phyloP scores from a whole-genome alignment of 2,329 filamentous ascomycete species.

The Stachybotrys echinatus region DNA sequence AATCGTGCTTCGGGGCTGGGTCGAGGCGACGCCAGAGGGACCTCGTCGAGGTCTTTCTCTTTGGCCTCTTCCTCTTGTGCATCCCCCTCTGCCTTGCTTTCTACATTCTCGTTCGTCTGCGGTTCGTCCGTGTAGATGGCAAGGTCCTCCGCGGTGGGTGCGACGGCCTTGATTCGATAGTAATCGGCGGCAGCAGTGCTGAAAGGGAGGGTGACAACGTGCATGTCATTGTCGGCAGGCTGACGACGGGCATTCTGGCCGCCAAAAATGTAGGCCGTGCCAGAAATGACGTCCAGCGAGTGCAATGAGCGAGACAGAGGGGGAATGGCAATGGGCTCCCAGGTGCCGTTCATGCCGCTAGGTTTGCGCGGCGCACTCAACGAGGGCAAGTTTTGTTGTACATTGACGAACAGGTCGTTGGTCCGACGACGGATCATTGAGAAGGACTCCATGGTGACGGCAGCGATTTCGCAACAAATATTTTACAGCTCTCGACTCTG shows the following conservation, averaged over 20 bases:
- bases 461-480: background rate
- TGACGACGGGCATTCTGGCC: slow-evolving; percentile 64
- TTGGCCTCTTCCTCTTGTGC: slow-evolving; percentile 9
- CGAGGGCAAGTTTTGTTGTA: slow-evolving; percentile 20
- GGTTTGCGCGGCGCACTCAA: slow-evolving; percentile 13
- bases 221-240: slow-evolving; percentile 68
- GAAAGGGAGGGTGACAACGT: slow-evolving; percentile 57
- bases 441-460: slow-evolving; percentile 45
- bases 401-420: slow-evolving; percentile 44
- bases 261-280: slow-evolving; percentile 65
- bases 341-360: slow-evolving; percentile 47
- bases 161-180: slow-evolving; percentile 46
- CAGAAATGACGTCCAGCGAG: slow-evolving; percentile 54
- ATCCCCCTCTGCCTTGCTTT: slow-evolving; percentile 18
- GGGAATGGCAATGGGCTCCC: slow-evolving; percentile 52
- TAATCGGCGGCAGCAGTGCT: slow-evolving; percentile 55
- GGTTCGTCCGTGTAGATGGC: slow-evolving; percentile 6
- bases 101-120: slow-evolving; percentile 11
- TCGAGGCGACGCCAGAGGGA: slow-evolving; percentile 29
- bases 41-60: slow-evolving; percentile 34
- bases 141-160: slow-evolving; percentile 26
- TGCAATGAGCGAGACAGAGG: slow-evolving; percentile 69
- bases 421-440: slow-evolving; percentile 49
- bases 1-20: slow-evolving; percentile 12
- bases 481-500: background rate